Conservation (phyloP, 768 basidiomycete genomes). For the Leccinum fibrillosum region DNA sequence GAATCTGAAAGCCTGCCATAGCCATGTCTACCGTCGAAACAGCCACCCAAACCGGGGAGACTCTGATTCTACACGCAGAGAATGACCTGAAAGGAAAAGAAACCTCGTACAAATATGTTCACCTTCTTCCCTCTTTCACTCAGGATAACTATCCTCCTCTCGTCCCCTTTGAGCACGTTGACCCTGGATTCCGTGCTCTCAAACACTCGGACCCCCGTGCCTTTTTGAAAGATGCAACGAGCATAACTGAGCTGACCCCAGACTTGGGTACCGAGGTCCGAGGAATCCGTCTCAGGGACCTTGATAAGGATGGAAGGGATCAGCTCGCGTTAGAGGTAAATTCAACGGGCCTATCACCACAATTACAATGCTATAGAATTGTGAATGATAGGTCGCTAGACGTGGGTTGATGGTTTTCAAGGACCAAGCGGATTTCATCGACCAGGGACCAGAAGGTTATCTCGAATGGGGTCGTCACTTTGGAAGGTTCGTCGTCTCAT, state of each 20-base stretch:
- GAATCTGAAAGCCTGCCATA: neutral
- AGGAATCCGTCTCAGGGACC: slow-evolving; percentile 61
- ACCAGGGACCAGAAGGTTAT: slow-evolving; percentile 64
- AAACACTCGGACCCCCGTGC: slow-evolving; percentile 60
- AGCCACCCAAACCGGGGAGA: slow-evolving; percentile 2
- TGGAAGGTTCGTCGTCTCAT: slow-evolving; percentile 44
- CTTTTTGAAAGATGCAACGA: slow-evolving; percentile 62
- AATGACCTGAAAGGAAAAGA: slow-evolving; percentile 5
- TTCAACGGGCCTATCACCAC: neutral
- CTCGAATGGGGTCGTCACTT: slow-evolving; percentile 70
- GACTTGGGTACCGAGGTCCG: slow-evolving; percentile 41
- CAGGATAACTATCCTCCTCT: slow-evolving; percentile 62
- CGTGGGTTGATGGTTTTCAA: slow-evolving; percentile 75
- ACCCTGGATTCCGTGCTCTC: slow-evolving; percentile 72
- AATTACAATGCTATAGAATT: slow-evolving; percentile 1
- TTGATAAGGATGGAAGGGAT: slow-evolving; percentile 59
- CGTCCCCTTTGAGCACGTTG: slow-evolving; percentile 68
- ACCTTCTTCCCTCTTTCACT: slow-evolving; percentile 68
- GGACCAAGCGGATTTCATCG: slow-evolving; percentile 74
- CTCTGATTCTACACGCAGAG: slow-evolving; percentile 6
- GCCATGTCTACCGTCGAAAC: slow-evolving; percentile 18
- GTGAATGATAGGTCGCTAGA: slow-evolving; percentile 52
- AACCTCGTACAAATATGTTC: slow-evolving; percentile 55
- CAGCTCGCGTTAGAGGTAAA: slow-evolving; percentile 68
- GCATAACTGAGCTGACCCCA: slow-evolving; percentile 65